Conservation (phyloP, 2,329 filamentous ascomycete genomes). For the Sordariomycetes sp. region DNA sequence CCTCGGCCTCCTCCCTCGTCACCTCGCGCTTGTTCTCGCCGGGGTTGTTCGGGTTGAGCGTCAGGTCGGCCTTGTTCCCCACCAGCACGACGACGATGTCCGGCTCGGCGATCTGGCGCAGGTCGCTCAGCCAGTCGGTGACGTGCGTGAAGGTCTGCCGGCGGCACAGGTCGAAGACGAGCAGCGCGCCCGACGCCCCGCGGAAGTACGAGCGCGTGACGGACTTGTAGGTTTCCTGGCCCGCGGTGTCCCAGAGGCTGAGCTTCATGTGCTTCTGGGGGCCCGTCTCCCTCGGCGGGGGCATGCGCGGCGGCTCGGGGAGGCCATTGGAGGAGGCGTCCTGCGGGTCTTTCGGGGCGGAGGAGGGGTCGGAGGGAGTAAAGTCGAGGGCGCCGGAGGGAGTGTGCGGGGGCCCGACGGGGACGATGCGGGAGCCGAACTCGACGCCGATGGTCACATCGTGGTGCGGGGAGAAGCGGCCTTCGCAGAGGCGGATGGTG, state of each 20-base stretch:
- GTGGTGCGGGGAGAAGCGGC: conserved; percentile 86
- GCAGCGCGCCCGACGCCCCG: conserved; percentile 58
- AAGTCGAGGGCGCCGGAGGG: conserved; percentile 19
- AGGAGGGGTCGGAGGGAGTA: conserved; percentile 7
- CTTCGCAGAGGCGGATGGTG: conserved; percentile 92
- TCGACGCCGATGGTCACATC: conserved; percentile 97
- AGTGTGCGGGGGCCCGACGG: conserved; percentile 71
- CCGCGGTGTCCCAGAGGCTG: conserved; percentile 89
- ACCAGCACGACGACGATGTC: conserved; percentile 92
- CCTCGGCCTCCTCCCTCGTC: conserved; percentile 70
- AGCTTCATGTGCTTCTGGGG: conserved; percentile 80
- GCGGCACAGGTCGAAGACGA: conserved; percentile 92
- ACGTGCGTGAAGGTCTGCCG: conserved; percentile 78
- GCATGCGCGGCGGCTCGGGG: conserved; percentile 38
- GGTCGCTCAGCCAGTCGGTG: conserved; percentile 86
- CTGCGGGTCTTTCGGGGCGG: conserved; percentile 6
- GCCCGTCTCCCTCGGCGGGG: conserved; percentile 12
- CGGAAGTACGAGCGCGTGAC: conserved; percentile 93
- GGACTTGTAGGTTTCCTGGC: conserved; percentile 95
- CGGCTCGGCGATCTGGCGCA: conserved; percentile 89
- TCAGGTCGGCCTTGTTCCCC: conserved; percentile 88
- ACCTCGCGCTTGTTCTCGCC: conserved; percentile 64
- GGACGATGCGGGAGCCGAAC: conserved; percentile 86
- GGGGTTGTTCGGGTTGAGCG: conserved; percentile 26
- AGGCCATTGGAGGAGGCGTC: conserved; percentile 25